Evolutionary conservation across 495 filamentous ascomycete species (phyloP).

Genomic region (Annulohypoxylon bovei): DNA sequence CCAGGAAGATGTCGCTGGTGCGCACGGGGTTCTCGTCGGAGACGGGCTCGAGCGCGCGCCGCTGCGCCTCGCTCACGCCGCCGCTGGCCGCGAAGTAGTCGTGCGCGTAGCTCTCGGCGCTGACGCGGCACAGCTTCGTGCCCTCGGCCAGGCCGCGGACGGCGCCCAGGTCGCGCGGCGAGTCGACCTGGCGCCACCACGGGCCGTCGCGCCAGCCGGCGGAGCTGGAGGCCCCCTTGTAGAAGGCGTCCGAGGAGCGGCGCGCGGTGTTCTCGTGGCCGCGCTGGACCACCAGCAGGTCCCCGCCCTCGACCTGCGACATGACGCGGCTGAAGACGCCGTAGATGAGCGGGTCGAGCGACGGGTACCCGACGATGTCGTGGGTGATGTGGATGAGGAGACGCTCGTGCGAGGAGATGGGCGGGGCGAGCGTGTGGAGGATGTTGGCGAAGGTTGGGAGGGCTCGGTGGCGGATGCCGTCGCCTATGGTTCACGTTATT

Average conservation of each 20-base stretch:
- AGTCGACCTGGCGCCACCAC: constrained; percentile 86
- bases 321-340: constrained; percentile 95
- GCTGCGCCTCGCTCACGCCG: constrained; percentile 81
- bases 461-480: constrained; percentile 87
- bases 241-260: constrained; percentile 68
- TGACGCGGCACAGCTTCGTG: constrained; percentile 86
- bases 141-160: constrained; percentile 85
- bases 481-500: constrained; percentile 64
- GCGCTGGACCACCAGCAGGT: constrained; percentile 94
- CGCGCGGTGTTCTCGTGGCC: constrained; percentile 83
- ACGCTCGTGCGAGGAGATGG: constrained; percentile 96
- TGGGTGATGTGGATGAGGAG: constrained; percentile 98
- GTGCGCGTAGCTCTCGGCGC: constrained; percentile 84
- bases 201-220: constrained; percentile 89
- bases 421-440: constrained; percentile 92
- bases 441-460: constrained; percentile 95
- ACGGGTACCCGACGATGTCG: constrained; percentile 92
- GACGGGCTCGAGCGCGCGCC: constrained; percentile 75
- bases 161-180: constrained; percentile 78
- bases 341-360: constrained; percentile 92
- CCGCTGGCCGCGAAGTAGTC: constrained; percentile 83
- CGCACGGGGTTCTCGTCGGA: constrained; percentile 89
- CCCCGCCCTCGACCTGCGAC: constrained; percentile 97
- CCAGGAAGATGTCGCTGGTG: constrained; percentile 92
- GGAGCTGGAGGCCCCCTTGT: constrained; percentile 61